Base-by-base conservation (phyloP, 179 eudicot genomes). In the Heliamphora pulchella region DNA sequence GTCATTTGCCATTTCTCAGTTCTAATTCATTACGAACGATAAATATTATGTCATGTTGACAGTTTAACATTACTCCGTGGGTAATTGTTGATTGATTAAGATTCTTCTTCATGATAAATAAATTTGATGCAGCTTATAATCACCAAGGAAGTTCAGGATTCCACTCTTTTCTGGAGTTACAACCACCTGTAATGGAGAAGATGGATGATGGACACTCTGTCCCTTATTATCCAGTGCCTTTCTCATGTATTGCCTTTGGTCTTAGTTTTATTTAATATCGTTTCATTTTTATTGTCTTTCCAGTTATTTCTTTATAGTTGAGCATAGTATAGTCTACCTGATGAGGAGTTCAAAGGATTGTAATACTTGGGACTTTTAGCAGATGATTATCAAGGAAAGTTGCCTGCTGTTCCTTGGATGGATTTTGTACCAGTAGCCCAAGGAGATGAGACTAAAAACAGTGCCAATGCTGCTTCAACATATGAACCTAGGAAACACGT, bases 381-480 rank as follows among this genome's bases (percentile, higher is more conserved):
- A 89, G 93, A 82, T 77, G 86, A 85, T 78, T 85, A 75, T 76
- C 85, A 77, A 78, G 90, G 85, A 78, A 89, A 85, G 57, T 74
- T 82, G 64, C 50, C 82, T 68, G 80, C 79, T 70, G 48, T 77
- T 79, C 77, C 89, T 79, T 88, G 77, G 59, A 78, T 81, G 81
- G 80, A 82, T 84, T 84, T 86, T 81, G 77, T n/a, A 76, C 58
- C 85, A 67, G 64, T 74, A 44, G 17, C 82, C 55, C 83, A 72
- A 75, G 85, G 79, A 80, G 82, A 77, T 51, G 80, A 79, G 64
- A 71, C 55, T 58, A 70, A 63, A 66, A 80, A 20, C 55, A 57
- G 48, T 71, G 59, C 63, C 74, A 68, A 72, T 81, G 82, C 83
- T 74, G 84, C 75, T 71, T 78, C 68, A 53, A 48, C 88, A 61